Conservation (phyloP, 768 basidiomycete species). For the Russula earlei region DNA sequence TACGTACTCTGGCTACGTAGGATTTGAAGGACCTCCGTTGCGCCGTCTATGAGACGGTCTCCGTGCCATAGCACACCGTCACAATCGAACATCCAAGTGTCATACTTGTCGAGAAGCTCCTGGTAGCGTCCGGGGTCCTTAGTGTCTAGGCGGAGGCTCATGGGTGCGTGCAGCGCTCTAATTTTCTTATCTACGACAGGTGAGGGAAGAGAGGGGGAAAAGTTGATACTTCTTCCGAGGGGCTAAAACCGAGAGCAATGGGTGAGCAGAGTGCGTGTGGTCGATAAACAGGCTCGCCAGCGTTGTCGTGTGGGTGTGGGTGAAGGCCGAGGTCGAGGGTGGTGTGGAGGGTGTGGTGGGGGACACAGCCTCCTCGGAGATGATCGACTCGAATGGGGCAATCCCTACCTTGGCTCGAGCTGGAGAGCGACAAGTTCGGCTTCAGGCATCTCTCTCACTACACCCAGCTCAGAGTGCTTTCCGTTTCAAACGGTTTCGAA, state of each 20-base stretch:
- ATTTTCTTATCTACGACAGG: slow-evolving; percentile 2
- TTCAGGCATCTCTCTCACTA: neutral
- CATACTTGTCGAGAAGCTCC: slow-evolving; percentile 48
- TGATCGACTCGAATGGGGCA: neutral
- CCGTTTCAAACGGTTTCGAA: too few relatives aligned
- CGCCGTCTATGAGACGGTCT: slow-evolving; percentile 69
- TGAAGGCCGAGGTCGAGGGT: neutral
- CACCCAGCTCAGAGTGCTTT: too few relatives aligned
- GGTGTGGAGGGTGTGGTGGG: too few relatives aligned
- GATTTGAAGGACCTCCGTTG: slow-evolving; percentile 59
- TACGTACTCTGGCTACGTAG: slow-evolving; percentile 64
- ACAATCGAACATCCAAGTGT: slow-evolving; percentile 95
- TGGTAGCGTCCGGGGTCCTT: slow-evolving; percentile 27
- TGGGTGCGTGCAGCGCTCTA: slow-evolving; percentile 1
- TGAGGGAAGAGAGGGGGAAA: neutral
- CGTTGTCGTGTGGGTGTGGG: neutral
- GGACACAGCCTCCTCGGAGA: slow-evolving; percentile 3
- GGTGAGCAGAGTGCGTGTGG: too few relatives aligned
- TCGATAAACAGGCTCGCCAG: neutral
- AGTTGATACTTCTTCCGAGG: neutral
- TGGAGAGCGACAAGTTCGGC: neutral
- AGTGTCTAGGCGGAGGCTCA: slow-evolving; percentile 15
- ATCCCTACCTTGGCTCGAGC: too few relatives aligned
- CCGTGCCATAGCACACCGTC: slow-evolving; percentile 94
- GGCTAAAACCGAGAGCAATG: neutral